Evolutionary conservation across 1,139 yeast genomes (phyloP), one percentile per base, ranked within the genome.

Genomic region (Yamadazyma spencermartinsiae): DNA sequence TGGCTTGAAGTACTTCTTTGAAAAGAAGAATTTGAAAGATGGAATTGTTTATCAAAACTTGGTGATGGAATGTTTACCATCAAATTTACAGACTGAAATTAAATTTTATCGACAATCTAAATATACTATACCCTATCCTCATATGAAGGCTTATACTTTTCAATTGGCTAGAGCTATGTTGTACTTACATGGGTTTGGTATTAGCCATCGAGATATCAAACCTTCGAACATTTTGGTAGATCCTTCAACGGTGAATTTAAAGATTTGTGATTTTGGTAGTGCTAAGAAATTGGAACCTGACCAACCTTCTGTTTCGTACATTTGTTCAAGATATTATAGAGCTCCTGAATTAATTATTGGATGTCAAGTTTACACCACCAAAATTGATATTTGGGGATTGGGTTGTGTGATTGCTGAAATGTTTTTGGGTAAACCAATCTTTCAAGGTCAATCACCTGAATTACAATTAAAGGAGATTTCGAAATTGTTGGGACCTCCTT

Each of bases 191-290:
- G 84, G 90, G 14, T 74, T 82, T 54, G 88, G 86, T 4, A 82
- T 85, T 39, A 80, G 89, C 41, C 95, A 85, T 60, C 74, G 95
- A 59, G 98, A 92, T 65, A 92, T 92, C 53, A 50, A 92, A 61
- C 98, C 98, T 3, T 98, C 94, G 58, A 92, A 92, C 63, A 73
- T 92, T 44, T 72, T 92, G 54, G 85, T 92, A 46, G 92, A 92
- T 61, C 96, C 97, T 18, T 75, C 79, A 34, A 75, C 83, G 8
- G 95, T 95, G 11, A 79, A 85, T 41, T 75, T 94, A 50, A 92
- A 92, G 64, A 77, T 92, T 36, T 92, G 98, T 65, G 98, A 92
- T 65, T 92, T 92, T 62, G 98, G 98, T n/a, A 82, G 94, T n/a
- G 98, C 98, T 21, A 92, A 92, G 62, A 84, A 86, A 41, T 74